Conservation (phyloP, 2,329 filamentous ascomycete genomes). For the Hypoxylon sp. region DNA sequence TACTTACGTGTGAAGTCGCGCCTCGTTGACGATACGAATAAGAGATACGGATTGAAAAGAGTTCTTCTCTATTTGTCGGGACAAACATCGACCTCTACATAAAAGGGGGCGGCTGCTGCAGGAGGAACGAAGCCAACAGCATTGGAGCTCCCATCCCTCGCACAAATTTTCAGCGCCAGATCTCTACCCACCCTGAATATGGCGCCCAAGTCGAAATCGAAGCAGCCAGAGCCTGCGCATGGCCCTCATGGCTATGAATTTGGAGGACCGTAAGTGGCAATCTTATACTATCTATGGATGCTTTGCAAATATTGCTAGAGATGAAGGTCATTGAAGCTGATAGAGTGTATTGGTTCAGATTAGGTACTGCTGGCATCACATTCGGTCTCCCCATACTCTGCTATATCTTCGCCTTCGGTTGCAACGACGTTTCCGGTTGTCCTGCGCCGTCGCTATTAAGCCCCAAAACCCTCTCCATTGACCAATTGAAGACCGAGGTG, state of each 20-base stretch:
- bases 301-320: neutral
- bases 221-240: slow-evolving; percentile 37
- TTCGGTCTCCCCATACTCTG: slow-evolving; percentile 84
- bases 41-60: neutral
- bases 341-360: slow-evolving; percentile 17
- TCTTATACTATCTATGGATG: neutral
- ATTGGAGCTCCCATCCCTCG: neutral
- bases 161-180: neutral
- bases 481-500: slow-evolving; percentile 82
- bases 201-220: slow-evolving; percentile 53
- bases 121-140: slow-evolving; percentile 6
- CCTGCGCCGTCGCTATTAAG: slow-evolving; percentile 85
- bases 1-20: slow-evolving; percentile 8
- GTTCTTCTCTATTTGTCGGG: neutral
- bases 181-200: slow-evolving; percentile 55
- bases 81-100: slow-evolving; percentile 4
- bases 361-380: slow-evolving; percentile 68
- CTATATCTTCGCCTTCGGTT: slow-evolving; percentile 85
- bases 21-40: slow-evolving; percentile 8
- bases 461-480: slow-evolving; percentile 78
- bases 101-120: slow-evolving; percentile 10
- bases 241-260: slow-evolving; percentile 61
- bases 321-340: slow-evolving; percentile 21
- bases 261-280: slow-evolving; percentile 61
- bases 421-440: slow-evolving; percentile 94